These are phyloP conservation scores for Microdochium paspali DNA, from an alignment of 2,329 filamentous ascomycete genomes.

Conservation along the genomic window DNA sequence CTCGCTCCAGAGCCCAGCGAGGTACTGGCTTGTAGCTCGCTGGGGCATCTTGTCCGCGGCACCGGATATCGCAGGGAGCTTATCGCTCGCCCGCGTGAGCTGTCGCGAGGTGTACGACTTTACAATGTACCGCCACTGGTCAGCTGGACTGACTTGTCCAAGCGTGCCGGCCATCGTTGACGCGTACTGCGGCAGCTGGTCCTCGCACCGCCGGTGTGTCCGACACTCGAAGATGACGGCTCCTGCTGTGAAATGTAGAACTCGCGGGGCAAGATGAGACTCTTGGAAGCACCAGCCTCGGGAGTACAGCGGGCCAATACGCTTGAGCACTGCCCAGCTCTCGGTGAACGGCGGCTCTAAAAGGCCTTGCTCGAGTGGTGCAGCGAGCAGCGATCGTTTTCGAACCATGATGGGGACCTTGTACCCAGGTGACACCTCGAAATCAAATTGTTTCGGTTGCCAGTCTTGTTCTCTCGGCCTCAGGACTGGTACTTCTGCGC, in stretches of 20 bases:
- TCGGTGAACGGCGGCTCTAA: constrained; percentile 7
- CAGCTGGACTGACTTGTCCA: constrained; percentile 3
- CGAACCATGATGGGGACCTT: constrained; percentile 6
- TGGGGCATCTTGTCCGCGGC: constrained; percentile 7
- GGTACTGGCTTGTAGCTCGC: constrained; percentile 3
- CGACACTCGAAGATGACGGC: constrained; percentile 8
- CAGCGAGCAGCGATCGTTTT: constrained; percentile 7
- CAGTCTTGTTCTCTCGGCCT: constrained; percentile 6
- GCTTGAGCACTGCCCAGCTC: constrained; percentile 7
- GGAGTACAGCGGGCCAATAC: constrained; percentile 6
- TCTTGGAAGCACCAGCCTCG: constrained; percentile 9
- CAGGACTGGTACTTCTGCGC: constrained; percentile 6
- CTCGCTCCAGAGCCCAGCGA: constrained; percentile 8
- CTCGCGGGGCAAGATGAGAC: constrained; percentile 6
- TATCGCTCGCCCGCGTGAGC: constrained; percentile 6
- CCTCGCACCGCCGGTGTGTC: constrained; percentile 8
- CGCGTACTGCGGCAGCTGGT: constrained; percentile 7
- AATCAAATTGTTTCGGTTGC: constrained; percentile 7
- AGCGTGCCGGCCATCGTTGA: constrained; percentile 5
- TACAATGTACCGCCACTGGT: constrained; percentile 8
- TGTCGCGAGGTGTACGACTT: constrained; percentile 8
- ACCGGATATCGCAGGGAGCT: constrained; percentile 8
- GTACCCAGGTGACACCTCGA: constrained; percentile 4
- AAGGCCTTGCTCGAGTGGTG: constrained; percentile 7
- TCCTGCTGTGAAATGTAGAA: constrained; percentile 6